A percentile compares a stretch with the other conserved stretches of the same genome.
phyloP scores from a whole-genome alignment of 108 stramenopile genomes.

The Skeletonema marinoi region DNA sequence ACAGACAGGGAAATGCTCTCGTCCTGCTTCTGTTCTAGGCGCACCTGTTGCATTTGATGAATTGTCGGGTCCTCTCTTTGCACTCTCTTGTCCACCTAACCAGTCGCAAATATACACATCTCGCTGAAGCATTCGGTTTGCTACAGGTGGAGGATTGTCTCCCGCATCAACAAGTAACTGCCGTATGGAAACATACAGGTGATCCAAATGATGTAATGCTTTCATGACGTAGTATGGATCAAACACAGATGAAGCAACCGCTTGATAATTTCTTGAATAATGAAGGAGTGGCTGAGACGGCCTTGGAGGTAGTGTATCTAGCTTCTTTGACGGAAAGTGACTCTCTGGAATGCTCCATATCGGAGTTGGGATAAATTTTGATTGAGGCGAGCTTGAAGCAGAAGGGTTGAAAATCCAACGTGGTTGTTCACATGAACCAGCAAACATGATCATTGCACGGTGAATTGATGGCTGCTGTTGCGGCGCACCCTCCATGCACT shows the following conservation, averaged over 20 bases:
- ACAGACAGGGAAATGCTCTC: constrained; percentile 72
- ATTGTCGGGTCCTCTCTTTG: constrained; percentile 25
- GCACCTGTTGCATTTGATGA: constrained; percentile 28
- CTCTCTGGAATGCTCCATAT: constrained; percentile 83
- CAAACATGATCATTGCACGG: constrained; percentile 71
- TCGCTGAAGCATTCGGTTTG: constrained; percentile 57
- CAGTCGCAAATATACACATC: constrained; percentile 85
- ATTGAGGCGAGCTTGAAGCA: neutral
- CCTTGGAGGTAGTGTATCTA: constrained; percentile 80
- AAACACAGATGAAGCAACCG: constrained; percentile 67
- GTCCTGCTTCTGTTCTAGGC: constrained; percentile 30
- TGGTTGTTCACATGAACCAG: constrained; percentile 39
- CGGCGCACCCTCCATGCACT: constrained; percentile 59
- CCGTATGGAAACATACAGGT: constrained; percentile 59
- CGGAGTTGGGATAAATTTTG: constrained; percentile 48
- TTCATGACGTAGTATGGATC: constrained; percentile 74
- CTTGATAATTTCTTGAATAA: constrained; percentile 63
- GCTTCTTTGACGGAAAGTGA: constrained; percentile 70
- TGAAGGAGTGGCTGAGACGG: constrained; percentile 68
- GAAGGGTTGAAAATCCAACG: constrained; percentile 33
- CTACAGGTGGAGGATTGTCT: constrained; percentile 30
- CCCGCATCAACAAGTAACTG: constrained; percentile 35
- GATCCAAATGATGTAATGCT: constrained; percentile 68
- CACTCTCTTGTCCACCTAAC: constrained; percentile 55
- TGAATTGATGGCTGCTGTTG: constrained; percentile 49